phyloP scores from a whole-genome alignment of 2,329 filamentous ascomycete species.

The Microdochium trichocladiopsis region DNA sequence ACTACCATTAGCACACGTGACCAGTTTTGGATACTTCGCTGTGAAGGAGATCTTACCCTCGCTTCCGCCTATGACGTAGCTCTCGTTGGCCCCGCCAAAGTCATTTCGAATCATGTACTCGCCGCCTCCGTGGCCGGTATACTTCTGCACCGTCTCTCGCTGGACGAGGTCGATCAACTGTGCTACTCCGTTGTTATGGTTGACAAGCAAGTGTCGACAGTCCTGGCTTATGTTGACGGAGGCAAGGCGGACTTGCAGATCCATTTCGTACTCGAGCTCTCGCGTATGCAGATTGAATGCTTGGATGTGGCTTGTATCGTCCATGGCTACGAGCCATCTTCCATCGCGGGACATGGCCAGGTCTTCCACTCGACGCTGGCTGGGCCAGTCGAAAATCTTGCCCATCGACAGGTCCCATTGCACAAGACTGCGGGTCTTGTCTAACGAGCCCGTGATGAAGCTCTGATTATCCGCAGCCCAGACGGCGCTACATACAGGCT shows the following conservation, averaged over 20 bases:
- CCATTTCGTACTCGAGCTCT: slow-evolving; percentile 68
- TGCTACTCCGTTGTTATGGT: slow-evolving; percentile 70
- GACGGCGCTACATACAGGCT: slow-evolving; percentile 83
- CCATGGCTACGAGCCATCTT: slow-evolving; percentile 70
- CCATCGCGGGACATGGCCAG: slow-evolving; percentile 78
- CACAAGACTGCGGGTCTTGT: slow-evolving; percentile 57
- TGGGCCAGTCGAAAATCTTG: slow-evolving; percentile 57
- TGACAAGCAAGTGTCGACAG: slow-evolving; percentile 75
- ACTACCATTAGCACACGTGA: too few relatives aligned
- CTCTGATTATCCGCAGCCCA: slow-evolving; percentile 74
- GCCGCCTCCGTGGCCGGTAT: slow-evolving; percentile 67
- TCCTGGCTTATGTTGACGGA: slow-evolving; percentile 78
- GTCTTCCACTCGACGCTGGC: slow-evolving; percentile 72
- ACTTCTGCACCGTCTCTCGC: slow-evolving; percentile 65
- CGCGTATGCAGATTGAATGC: slow-evolving; percentile 76
- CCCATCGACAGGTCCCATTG: slow-evolving; percentile 64
- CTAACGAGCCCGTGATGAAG: slow-evolving; percentile 75
- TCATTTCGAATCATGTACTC: slow-evolving; percentile 72
- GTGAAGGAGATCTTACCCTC: slow-evolving; percentile 57
- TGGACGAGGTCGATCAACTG: slow-evolving; percentile 72
- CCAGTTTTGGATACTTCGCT: too few relatives aligned
- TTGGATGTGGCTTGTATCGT: slow-evolving; percentile 62
- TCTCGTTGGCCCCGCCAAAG: slow-evolving; percentile 87
- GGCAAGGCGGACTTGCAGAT: slow-evolving; percentile 62
- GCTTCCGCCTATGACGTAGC: slow-evolving; percentile 85